These are phyloP conservation scores for Austroboletus eburneus DNA, from an alignment of 768 basidiomycete species.

Conservation along the genomic window DNA sequence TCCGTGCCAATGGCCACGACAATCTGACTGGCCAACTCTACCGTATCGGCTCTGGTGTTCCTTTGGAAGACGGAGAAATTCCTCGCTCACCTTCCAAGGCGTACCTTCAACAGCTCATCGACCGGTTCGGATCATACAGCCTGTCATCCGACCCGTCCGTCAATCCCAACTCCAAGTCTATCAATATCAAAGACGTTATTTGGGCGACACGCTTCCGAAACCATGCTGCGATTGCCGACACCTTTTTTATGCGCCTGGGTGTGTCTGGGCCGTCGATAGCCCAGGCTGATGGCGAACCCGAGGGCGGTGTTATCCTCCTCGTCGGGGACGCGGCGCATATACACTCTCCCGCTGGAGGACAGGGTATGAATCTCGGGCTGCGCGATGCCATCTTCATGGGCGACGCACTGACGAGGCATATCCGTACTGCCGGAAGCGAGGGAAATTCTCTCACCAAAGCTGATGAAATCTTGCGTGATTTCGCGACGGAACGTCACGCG, in stretches of 20 bases:
- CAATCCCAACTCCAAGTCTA: conserved; percentile 28
- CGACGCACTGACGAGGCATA: conserved; percentile 37
- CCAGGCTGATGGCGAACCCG: conserved; percentile 3
- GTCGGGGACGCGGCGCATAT: conserved; percentile 50
- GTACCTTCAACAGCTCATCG: conserved; percentile 42
- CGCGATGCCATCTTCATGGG: conserved; percentile 49
- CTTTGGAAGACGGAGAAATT: conserved; percentile 32
- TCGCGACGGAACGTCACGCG: conserved; percentile 33
- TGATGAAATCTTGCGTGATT: conserved; percentile 35
- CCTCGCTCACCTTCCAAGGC: conserved; percentile 36
- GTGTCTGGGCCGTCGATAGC: background rate
- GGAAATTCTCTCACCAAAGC: conserved; percentile 8
- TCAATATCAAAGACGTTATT: conserved; percentile 36
- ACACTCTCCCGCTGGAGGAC: conserved; percentile 53
- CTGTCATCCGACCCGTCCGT: conserved; percentile 36
- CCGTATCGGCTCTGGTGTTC: conserved; percentile 42
- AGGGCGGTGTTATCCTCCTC: conserved; percentile 26
- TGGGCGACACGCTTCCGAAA: conserved; percentile 50
- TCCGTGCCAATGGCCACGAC: conserved; percentile 13
- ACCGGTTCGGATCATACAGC: conserved; percentile 37
- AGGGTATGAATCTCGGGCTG: conserved; percentile 57
- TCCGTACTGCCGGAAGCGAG: conserved; percentile 14
- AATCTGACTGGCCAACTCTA: conserved; percentile 21
- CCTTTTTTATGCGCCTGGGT: conserved; percentile 32
- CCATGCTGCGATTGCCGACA: conserved; percentile 43